Percentiles rank a stretch among this genome's conserved stretches.
Conservation (phyloP, 257 asterid genomes). For the Solanum piurae region DNA sequence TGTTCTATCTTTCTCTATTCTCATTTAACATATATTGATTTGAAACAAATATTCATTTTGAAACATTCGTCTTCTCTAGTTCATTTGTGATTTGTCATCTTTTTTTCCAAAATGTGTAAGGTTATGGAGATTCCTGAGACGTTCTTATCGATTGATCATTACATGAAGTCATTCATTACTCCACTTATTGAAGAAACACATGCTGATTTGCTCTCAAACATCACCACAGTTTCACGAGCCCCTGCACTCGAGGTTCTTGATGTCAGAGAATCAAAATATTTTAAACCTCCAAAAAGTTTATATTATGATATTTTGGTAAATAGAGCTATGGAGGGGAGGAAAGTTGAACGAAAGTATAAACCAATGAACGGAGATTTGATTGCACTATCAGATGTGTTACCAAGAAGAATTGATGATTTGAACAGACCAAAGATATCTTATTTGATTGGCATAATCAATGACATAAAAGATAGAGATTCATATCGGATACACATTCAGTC, state of each 20-base stretch:
- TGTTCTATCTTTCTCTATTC: too few relatives aligned
- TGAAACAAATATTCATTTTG: background rate
- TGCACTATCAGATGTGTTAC: conserved; percentile 23
- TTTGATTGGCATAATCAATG: conserved; percentile 16
- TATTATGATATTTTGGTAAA: conserved; percentile 1
- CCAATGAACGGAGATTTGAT: conserved; percentile 27
- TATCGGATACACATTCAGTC: background rate
- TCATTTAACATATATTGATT: too few relatives aligned
- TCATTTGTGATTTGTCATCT: background rate
- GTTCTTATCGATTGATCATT: conserved; percentile 14
- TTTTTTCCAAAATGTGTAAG: conserved; percentile 1
- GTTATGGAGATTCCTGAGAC: conserved; percentile 19
- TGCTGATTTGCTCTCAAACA: conserved; percentile 17
- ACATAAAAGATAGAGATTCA: background rate
- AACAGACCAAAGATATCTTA: conserved; percentile 13
- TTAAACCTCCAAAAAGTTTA: background rate
- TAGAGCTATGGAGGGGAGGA: background rate
- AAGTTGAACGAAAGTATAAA: conserved; percentile 4
- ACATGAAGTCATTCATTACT: conserved; percentile 19
- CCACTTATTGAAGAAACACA: conserved; percentile 17
- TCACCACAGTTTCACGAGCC: conserved; percentile 13
- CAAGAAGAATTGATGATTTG: conserved; percentile 26
- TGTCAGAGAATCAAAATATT: background rate
- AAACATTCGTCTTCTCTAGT: background rate
- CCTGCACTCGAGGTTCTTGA: conserved; percentile 7